phyloP scores from a whole-genome alignment of 2,329 filamentous ascomycete genomes.

The Penicillium capsulatum region DNA sequence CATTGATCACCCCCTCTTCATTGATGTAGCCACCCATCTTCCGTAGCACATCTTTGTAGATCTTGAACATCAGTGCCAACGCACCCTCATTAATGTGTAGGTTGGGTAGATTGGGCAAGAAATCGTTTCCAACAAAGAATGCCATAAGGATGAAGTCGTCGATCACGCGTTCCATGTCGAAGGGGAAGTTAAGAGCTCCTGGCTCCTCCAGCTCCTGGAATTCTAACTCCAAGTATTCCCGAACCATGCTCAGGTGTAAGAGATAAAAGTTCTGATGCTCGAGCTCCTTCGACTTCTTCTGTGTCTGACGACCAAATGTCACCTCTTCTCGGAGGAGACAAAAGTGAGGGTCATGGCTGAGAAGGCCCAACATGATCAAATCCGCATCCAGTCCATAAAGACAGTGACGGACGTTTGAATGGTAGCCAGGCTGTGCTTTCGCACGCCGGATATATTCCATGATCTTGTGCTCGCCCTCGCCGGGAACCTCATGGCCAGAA shows the following conservation, averaged over 20 bases:
- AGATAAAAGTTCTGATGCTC: constrained; percentile 99
- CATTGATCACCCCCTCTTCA: constrained; percentile 86
- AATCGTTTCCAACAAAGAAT: constrained; percentile 99
- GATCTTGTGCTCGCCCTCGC: constrained; percentile 98
- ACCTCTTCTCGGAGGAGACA: constrained; percentile 96
- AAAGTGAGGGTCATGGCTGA: constrained; percentile 98
- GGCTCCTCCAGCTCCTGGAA: constrained; percentile 85
- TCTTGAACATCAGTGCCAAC: constrained; percentile 91
- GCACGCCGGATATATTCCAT: constrained; percentile 99
- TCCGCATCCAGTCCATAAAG: constrained; percentile 96
- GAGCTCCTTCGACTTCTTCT: constrained; percentile 88
- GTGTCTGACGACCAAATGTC: constrained; percentile 84
- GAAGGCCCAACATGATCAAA: constrained; percentile 94
- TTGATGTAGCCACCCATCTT: constrained; percentile 93
- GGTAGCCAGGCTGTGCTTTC: constrained; percentile 89
- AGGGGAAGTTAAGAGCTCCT: constrained; percentile 68
- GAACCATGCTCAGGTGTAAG: constrained; percentile 93
- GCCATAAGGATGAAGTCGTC: constrained; percentile 99
- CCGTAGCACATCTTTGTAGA: constrained; percentile 88
- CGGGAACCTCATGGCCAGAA: constrained; percentile 95
- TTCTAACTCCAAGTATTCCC: constrained; percentile 93
- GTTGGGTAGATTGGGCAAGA: constrained; percentile 91
- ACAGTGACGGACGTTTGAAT: constrained; percentile 91
- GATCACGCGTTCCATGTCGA: constrained; percentile 93
- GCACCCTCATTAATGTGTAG: constrained; percentile 98